A percentile compares a stretch with the other conserved stretches of the same genome.
Evolutionary conservation across 345 rosid species (phyloP).

Genomic region (Chamaenerion angustifolium): DNA sequence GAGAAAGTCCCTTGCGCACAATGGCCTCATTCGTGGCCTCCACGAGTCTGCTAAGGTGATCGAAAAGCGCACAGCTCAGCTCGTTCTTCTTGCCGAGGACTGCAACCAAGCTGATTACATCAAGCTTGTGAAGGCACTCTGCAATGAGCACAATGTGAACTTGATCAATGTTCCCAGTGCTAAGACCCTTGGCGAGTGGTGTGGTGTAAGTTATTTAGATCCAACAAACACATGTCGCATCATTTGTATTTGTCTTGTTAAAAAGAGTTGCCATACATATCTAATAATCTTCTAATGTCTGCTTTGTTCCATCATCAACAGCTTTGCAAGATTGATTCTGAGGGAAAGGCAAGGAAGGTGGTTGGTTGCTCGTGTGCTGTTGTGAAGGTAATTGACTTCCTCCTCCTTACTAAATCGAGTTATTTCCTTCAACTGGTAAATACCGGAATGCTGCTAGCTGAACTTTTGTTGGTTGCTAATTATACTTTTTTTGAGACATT

Average conservation of each 20-base stretch:
- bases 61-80: constrained; percentile 66
- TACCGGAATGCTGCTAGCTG: too few relatives aligned
- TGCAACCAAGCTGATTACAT: constrained; percentile 78
- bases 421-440: too few relatives aligned
- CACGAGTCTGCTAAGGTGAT: constrained; percentile 68
- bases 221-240: neutral
- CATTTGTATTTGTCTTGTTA: neutral
- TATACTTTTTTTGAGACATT: too few relatives aligned
- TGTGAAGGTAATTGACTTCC: constrained; percentile 38
- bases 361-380: constrained; percentile 82
- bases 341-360: constrained; percentile 79
- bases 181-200: constrained; percentile 88
- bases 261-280: neutral
- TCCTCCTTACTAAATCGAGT: too few relatives aligned
- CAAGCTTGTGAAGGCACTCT: constrained; percentile 69
- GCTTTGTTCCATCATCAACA: constrained; percentile 11
- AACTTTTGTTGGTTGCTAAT: too few relatives aligned
- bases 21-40: constrained; percentile 64
- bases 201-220: constrained; percentile 45
- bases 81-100: constrained; percentile 73
- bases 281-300: neutral
- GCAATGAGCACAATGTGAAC: constrained; percentile 55
- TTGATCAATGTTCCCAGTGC: constrained; percentile 68
- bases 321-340: constrained; percentile 79
- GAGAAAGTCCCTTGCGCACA: constrained; percentile 68